Conservation (phyloP, 192 early-diverging fungal genomes). For the Backusella circina region DNA sequence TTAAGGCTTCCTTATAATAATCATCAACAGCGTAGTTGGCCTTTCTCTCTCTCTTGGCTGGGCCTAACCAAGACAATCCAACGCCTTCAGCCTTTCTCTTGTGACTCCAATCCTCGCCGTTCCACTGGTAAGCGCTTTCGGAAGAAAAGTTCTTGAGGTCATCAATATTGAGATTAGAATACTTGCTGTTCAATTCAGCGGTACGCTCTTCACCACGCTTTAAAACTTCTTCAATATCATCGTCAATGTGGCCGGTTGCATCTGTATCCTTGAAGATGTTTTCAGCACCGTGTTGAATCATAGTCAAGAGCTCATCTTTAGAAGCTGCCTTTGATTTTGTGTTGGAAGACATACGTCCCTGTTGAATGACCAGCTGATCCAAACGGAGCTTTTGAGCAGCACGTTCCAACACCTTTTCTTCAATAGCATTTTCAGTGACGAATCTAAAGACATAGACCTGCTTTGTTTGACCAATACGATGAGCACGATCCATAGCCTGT, state of each 20-base stretch:
- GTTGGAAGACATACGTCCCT: slow-evolving; percentile 66
- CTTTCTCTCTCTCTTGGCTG: slow-evolving; percentile 92
- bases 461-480: slow-evolving; percentile 98
- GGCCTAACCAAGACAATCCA: slow-evolving; percentile 87
- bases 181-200: slow-evolving; percentile 83
- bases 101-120: slow-evolving; percentile 92
- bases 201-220: slow-evolving; percentile 86
- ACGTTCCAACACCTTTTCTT: slow-evolving; percentile 95
- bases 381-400: slow-evolving; percentile 96
- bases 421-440: slow-evolving; percentile 95
- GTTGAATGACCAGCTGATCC: slow-evolving; percentile 99
- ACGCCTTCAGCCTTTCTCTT: slow-evolving; percentile 58
- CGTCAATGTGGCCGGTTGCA: slow-evolving; percentile 38
- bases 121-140: slow-evolving; percentile 89
- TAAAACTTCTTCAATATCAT: slow-evolving; percentile 85
- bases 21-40: slow-evolving; percentile 89
- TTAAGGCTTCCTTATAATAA: slow-evolving; percentile 87
- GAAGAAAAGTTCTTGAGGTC: slow-evolving; percentile 90
- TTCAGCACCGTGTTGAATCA: slow-evolving; percentile 97
- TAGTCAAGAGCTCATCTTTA: slow-evolving; percentile 86
- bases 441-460: slow-evolving; percentile 96
- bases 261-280: slow-evolving; percentile 69
- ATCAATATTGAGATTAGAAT: slow-evolving; percentile 85
- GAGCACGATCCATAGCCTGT: slow-evolving; percentile 96
- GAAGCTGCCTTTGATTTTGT: slow-evolving; percentile 32